Evolutionary conservation across 2,329 filamentous ascomycete species (phyloP).

Genomic region (Claviceps pazoutovae): DNA sequence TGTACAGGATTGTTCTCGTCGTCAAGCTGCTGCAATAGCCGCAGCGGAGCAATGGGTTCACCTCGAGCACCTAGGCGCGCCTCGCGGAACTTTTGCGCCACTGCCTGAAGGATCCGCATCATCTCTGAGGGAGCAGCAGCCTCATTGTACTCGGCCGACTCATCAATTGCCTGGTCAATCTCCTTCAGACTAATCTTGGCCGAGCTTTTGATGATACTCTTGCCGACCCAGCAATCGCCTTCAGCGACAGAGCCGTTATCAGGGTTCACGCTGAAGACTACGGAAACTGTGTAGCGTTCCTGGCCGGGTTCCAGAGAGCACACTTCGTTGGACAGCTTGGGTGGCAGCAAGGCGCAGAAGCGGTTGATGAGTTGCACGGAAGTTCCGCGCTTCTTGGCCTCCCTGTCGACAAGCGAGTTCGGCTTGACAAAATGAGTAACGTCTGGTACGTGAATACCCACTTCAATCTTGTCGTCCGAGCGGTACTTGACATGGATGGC

Average conservation of each 20-base stretch:
- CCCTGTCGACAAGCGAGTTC: constrained; percentile 87
- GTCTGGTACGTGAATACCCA: constrained; percentile 90
- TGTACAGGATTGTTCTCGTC: constrained; percentile 97
- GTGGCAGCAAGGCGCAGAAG: constrained; percentile 73
- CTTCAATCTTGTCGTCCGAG: constrained; percentile 74
- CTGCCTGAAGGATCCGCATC: constrained; percentile 64
- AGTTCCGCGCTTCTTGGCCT: constrained; percentile 95
- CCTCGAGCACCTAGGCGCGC: constrained; percentile 67
- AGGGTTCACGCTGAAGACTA: constrained; percentile 82
- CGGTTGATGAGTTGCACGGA: constrained; percentile 91
- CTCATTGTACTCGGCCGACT: constrained; percentile 45
- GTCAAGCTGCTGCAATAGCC: constrained; percentile 84
- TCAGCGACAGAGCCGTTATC: constrained; percentile 67
- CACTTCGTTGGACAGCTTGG: constrained; percentile 71
- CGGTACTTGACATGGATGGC: constrained; percentile 83
- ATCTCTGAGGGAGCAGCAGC: constrained; percentile 58
- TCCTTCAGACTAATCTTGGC: constrained; percentile 76
- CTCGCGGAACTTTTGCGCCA: constrained; percentile 85
- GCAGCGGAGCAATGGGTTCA: constrained; percentile 69
- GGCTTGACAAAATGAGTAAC: constrained; percentile 94
- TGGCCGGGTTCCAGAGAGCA: constrained; percentile 79
- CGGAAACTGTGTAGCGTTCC: constrained; percentile 80
- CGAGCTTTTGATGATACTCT: constrained; percentile 81
- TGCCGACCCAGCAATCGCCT: constrained; percentile 86
- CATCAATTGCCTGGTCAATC: constrained; percentile 68